Conservation (phyloP, 768 basidiomycete species). For the Clavaria fumosa region DNA sequence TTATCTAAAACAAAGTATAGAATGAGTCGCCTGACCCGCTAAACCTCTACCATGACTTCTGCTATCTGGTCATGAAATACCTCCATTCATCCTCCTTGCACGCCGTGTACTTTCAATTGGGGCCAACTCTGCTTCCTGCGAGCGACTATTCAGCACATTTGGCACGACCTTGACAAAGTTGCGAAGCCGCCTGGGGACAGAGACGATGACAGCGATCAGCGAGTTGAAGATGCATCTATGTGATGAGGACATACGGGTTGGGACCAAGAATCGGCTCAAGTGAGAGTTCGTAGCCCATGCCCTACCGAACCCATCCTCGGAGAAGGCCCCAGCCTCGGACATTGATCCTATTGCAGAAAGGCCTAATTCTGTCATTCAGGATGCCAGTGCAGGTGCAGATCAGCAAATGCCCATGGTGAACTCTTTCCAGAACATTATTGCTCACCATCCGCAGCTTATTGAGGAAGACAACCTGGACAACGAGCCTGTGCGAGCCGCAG, state of each 20-base stretch:
- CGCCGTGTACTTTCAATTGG: slow-evolving; percentile 11
- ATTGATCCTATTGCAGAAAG: neutral
- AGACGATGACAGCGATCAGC: slow-evolving; percentile 7
- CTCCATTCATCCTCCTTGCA: slow-evolving; percentile 12
- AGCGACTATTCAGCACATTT: slow-evolving; percentile 13
- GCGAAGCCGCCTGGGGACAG: slow-evolving; percentile 7
- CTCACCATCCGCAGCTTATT: no score
- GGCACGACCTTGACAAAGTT: slow-evolving; percentile 13
- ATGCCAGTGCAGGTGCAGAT: no score
- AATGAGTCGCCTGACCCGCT: slow-evolving; percentile 6
- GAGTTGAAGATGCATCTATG: slow-evolving; percentile 10
- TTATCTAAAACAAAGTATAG: no score
- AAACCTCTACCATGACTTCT: slow-evolving; percentile 3
- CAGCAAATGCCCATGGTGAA: no score
- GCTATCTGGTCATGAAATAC: neutral
- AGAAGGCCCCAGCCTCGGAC: neutral
- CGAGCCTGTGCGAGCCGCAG: neutral
- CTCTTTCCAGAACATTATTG: no score
- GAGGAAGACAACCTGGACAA: neutral
- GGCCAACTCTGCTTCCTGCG: slow-evolving; percentile 15
- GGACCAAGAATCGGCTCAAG: slow-evolving; percentile 5
- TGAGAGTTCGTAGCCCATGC: neutral
- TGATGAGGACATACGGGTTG: neutral
- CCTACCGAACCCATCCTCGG: neutral
- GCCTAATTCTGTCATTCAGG: no score